These are phyloP conservation scores for Phytophthora megakarya DNA, from an alignment of 352 stramenopile species.

Conservation along the genomic window DNA sequence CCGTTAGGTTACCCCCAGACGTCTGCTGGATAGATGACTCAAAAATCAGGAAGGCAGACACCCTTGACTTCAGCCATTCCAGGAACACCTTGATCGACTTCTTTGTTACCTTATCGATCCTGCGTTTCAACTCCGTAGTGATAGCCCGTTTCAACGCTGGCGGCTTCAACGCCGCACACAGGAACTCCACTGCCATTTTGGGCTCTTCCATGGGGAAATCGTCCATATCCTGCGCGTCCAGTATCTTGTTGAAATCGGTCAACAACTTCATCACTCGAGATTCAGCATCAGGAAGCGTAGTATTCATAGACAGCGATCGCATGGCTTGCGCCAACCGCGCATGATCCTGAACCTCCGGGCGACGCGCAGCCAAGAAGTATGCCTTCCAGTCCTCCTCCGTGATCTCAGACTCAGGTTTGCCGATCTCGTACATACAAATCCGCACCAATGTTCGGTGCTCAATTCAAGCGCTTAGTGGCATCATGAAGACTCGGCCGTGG, in stretches of 20 bases:
- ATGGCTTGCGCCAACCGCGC: conserved; percentile 3
- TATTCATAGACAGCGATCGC: conserved; percentile 10
- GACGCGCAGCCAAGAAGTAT: conserved; percentile 11
- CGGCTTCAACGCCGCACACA: background rate
- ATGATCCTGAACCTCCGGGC: background rate
- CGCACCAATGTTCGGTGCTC: conserved; percentile 16
- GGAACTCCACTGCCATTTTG: conserved; percentile 6
- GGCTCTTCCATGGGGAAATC: conserved; percentile 9
- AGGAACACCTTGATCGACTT: conserved; percentile 5
- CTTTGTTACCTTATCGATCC: background rate
- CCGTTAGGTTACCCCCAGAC: too few relatives aligned
- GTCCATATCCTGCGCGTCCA: conserved; percentile 15
- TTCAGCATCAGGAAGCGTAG: conserved; percentile 8
- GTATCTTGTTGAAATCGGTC: conserved; percentile 11
- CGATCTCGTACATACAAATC: conserved; percentile 13
- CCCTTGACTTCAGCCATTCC: background rate
- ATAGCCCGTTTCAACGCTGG: background rate
- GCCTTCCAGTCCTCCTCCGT: conserved; percentile 10
- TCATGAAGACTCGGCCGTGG: background rate
- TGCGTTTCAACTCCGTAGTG: background rate
- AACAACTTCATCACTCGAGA: conserved; percentile 16
- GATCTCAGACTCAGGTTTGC: conserved; percentile 4
- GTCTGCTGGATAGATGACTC: background rate
- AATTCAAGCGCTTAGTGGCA: conserved; percentile 10
- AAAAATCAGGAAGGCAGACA: conserved; percentile 7